A percentile compares a stretch with the other conserved stretches of the same genome.
Evolutionary conservation across 1,284 basidiomycete species (phyloP).

Genomic region (Ustilago vetiveriae): DNA sequence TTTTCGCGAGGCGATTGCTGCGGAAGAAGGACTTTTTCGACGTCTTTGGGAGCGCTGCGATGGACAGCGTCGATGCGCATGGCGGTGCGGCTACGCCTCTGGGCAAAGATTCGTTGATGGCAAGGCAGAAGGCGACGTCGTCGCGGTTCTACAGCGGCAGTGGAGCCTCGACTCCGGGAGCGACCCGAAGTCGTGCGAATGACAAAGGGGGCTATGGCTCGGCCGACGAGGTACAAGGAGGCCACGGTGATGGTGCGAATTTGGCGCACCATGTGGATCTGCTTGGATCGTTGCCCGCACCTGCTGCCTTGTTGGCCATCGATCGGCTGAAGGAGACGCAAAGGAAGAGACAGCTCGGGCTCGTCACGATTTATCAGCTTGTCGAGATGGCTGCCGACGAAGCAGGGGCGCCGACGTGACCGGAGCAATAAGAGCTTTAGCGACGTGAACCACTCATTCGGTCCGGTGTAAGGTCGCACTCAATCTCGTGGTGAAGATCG

Average conservation of each 20-base stretch:
- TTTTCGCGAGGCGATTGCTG: constrained; percentile 41
- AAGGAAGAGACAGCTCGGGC: constrained; percentile 12
- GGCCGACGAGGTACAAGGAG: constrained; percentile 7
- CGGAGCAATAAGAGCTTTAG: not conserved
- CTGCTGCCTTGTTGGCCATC: constrained; percentile 30
- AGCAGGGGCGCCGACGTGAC: not conserved
- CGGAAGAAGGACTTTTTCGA: constrained; percentile 44
- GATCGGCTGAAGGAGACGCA: constrained; percentile 31
- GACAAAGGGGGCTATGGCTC: constrained; percentile 1
- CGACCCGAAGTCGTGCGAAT: constrained; percentile 3
- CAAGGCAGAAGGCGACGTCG: constrained; percentile 15
- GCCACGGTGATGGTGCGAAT: not conserved
- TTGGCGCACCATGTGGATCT: constrained; percentile 39
- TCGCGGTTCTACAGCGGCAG: constrained; percentile 39
- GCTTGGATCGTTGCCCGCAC: constrained; percentile 34
- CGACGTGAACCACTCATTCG: too few relatives aligned
- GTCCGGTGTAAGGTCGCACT: too few relatives aligned
- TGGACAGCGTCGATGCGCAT: constrained; percentile 6
- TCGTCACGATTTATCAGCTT: constrained; percentile 42
- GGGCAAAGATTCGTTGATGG: constrained; percentile 18
- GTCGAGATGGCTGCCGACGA: constrained; percentile 15
- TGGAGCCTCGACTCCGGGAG: constrained; percentile 36
- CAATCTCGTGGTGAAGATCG: too few relatives aligned
- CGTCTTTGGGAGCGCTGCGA: constrained; percentile 15
- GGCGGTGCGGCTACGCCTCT: constrained; percentile 14